Evolutionary conservation across 2,329 filamentous ascomycete species (phyloP).

Genomic region (Penicillium sp.): DNA sequence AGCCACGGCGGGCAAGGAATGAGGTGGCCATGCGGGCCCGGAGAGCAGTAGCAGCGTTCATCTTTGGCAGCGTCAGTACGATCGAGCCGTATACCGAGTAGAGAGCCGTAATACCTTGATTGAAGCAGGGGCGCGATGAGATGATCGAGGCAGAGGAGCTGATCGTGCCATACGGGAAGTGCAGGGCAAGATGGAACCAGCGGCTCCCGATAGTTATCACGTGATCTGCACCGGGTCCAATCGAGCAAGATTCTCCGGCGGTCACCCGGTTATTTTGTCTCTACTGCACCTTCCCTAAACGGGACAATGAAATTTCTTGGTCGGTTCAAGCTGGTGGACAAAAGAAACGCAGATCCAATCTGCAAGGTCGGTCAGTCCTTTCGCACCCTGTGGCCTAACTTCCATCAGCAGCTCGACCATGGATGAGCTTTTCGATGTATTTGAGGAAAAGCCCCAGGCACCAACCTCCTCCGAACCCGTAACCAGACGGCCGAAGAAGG

Average conservation of each 20-base stretch:
- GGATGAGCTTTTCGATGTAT: slow-evolving; percentile 84
- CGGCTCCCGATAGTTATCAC: slow-evolving; percentile 21
- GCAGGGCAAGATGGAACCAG: slow-evolving; percentile 29
- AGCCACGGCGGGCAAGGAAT: slow-evolving; percentile 84
- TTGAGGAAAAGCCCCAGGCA: slow-evolving; percentile 69
- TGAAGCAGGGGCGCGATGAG: slow-evolving; percentile 29
- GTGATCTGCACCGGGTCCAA: slow-evolving; percentile 7
- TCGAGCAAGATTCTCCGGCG: slow-evolving; percentile 26
- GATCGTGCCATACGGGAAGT: slow-evolving; percentile 25
- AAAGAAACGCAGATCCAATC: slow-evolving; percentile 23
- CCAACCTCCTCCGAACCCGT: slow-evolving; percentile 35
- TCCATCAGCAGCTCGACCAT: slow-evolving; percentile 48
- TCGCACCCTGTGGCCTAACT: slow-evolving; percentile 23
- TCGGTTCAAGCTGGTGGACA: slow-evolving; percentile 18
- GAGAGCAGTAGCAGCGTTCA: slow-evolving; percentile 73
- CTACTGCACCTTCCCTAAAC: slow-evolving; percentile 32
- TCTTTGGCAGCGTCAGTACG: slow-evolving; percentile 63
- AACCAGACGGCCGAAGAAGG: slow-evolving; percentile 53
- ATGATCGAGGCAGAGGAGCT: slow-evolving; percentile 22
- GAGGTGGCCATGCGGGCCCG: slow-evolving; percentile 68
- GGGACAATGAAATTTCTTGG: slow-evolving; percentile 41
- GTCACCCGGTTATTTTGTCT: slow-evolving; percentile 18
- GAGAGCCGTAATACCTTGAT: slow-evolving; percentile 38
- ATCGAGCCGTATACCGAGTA: slow-evolving; percentile 21
- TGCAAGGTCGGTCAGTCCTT: slow-evolving; percentile 23